Percentiles rank a stretch among this genome's conserved stretches.
Evolutionary conservation across 2,329 filamentous ascomycete species (phyloP).

Genomic region (Trichoderma atroviride): DNA sequence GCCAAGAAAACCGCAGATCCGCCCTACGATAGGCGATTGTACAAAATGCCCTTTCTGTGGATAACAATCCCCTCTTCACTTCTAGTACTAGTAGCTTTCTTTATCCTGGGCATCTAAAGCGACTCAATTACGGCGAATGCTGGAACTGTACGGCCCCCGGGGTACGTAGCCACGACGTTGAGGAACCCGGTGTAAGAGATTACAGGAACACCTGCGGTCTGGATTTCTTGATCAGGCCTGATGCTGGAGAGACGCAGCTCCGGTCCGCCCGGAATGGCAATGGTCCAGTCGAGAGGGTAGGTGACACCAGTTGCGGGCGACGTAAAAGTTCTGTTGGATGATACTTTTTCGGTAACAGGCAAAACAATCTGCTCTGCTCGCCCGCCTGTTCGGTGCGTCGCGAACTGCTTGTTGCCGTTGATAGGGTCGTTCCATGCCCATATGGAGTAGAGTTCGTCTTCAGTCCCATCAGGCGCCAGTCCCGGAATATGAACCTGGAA

Average conservation of each 20-base stretch:
- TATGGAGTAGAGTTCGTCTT: slow-evolving; percentile 4
- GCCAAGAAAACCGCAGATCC: background rate
- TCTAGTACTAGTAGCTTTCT: background rate
- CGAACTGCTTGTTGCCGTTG: slow-evolving; percentile 7
- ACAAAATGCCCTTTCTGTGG: background rate
- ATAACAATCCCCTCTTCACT: background rate
- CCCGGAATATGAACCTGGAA: slow-evolving; percentile 18
- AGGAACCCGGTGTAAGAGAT: slow-evolving; percentile 1
- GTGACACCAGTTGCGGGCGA: slow-evolving; percentile 6
- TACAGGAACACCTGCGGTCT: background rate
- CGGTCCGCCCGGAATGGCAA: background rate
- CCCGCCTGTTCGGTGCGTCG: background rate
- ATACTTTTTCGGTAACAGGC: background rate
- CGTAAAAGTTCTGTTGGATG: slow-evolving; percentile 3
- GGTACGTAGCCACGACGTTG: background rate
- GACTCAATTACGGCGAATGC: slow-evolving; percentile 8
- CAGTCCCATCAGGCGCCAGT: background rate
- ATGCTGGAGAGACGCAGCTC: slow-evolving; percentile 11
- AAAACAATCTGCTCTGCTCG: background rate
- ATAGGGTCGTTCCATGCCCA: slow-evolving; percentile 1
- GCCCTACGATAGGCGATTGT: background rate
- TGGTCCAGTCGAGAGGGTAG: slow-evolving; percentile 2
- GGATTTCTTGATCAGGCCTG: slow-evolving; percentile 7
- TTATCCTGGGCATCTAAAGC: background rate
- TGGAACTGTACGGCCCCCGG: background rate